These are phyloP conservation scores for Limtongia smithiae DNA, from an alignment of 805 yeast genomes.

Conservation along the genomic window DNA sequence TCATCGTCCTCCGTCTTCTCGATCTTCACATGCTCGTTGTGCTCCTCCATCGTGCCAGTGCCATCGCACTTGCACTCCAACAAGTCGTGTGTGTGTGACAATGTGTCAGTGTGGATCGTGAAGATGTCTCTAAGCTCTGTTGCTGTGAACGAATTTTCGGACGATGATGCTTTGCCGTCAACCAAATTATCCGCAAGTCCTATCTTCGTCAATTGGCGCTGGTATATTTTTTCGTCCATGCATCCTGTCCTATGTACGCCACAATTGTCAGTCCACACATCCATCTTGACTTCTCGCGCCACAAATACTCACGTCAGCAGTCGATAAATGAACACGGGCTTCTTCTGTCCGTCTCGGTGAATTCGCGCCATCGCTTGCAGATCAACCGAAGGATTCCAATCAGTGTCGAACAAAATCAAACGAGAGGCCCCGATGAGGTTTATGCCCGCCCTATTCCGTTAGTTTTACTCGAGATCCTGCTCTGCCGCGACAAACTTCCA, in stretches of 20 bases:
- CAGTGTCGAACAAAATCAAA: slow-evolving; percentile 80
- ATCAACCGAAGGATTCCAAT: slow-evolving; percentile 95
- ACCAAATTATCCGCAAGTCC: slow-evolving; percentile 73
- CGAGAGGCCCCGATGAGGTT: slow-evolving; percentile 89
- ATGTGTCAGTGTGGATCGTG: slow-evolving; percentile 48
- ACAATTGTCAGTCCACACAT: too few species aligned
- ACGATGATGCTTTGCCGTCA: slow-evolving; percentile 39
- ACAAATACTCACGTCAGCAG: slow-evolving; percentile 49
- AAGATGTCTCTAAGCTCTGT: slow-evolving; percentile 72
- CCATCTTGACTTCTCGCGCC: too few species aligned
- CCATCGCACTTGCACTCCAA: slow-evolving; percentile 49
- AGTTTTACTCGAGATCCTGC: neutral
- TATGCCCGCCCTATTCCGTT: slow-evolving; percentile 56
- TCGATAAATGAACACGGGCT: slow-evolving; percentile 76
- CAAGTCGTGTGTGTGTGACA: slow-evolving; percentile 73
- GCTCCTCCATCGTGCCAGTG: slow-evolving; percentile 31
- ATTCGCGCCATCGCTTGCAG: slow-evolving; percentile 93
- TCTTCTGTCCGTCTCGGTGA: slow-evolving; percentile 87
- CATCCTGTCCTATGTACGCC: slow-evolving; percentile 60
- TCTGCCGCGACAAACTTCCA: neutral
- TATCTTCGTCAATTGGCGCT: slow-evolving; percentile 80
- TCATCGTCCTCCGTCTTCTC: slow-evolving; percentile 31
- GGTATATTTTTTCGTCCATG: slow-evolving; percentile 90
- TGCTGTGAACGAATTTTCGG: slow-evolving; percentile 58
- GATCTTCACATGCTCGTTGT: slow-evolving; percentile 16